Percentiles rank a stretch among this genome's conserved stretches.
phyloP scores from a whole-genome alignment of 2,329 filamentous ascomycete species.

The Fusarium caatingaense region DNA sequence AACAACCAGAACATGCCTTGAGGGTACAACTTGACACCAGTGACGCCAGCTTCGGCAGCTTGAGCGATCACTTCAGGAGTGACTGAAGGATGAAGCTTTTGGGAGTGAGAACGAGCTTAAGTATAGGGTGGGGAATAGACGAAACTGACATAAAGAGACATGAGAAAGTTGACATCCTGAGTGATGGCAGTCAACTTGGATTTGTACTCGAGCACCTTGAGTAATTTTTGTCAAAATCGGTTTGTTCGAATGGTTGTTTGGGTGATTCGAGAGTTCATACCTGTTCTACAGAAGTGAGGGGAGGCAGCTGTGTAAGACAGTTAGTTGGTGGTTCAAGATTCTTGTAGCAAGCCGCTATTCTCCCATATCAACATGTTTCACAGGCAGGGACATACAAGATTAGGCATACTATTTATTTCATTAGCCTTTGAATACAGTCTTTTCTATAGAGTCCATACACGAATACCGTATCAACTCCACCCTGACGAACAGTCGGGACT shows the following conservation, averaged over 20 bases:
- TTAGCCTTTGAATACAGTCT: constrained; percentile 37
- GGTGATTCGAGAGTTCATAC: constrained; percentile 8
- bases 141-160: constrained; percentile 73
- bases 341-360: background rate
- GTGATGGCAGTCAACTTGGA: constrained; percentile 68
- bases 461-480: constrained; percentile 72
- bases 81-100: constrained; percentile 67
- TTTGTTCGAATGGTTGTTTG: no score
- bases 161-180: constrained; percentile 74
- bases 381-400: constrained; percentile 59
- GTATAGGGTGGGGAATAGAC: background rate
- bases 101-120: background rate
- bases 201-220: constrained; percentile 73
- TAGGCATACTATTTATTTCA: constrained; percentile 61
- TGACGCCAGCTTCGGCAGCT: constrained; percentile 77
- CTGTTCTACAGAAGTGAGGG: constrained; percentile 33
- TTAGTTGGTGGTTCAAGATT: constrained; percentile 20
- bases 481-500: constrained; percentile 63
- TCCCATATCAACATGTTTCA: constrained; percentile 4
- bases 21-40: constrained; percentile 78
- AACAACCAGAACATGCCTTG: constrained; percentile 48
- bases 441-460: constrained; percentile 55
- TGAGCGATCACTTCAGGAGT: constrained; percentile 77
- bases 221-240: background rate
- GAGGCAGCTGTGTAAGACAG: constrained; percentile 26